Evolutionary conservation across 176 grass and related monocot species (phyloP), one percentile per base, ranked within the genome.

Genomic region (Tillandsia leiboldiana): DNA sequence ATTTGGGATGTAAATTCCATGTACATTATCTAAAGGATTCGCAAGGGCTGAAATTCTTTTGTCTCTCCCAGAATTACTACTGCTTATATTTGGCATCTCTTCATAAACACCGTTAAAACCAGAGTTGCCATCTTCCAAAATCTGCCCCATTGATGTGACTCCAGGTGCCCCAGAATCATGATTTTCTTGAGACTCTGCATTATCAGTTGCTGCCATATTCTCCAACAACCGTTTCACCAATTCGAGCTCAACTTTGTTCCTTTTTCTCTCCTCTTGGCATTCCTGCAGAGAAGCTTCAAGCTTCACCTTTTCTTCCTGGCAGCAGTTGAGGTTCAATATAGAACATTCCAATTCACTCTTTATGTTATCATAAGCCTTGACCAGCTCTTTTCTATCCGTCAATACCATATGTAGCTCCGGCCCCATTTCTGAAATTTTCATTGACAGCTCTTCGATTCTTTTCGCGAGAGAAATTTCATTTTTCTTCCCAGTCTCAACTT

Each of bases 241-340:
- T 69, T 88, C 87, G 80, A 99, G 86, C 58, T 99, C 94, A 63
- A 90, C 80, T 73, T 73, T 88, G 66, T 77, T 80, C 79, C 86
- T 88, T 18, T 75, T 80, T 26, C 78, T 86, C 72, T 93, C 94
- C 74, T 99, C 94, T 71, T 75, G 83, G 77, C 89, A 99, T 53
- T 86, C 94, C 47, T 86, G 80, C 75, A 93, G 82, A 81, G 77
- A 85, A 51, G 23, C 63, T 83, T 99, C 89, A 18, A 93, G 77
- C 75, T 82, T 93, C 14, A 81, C 77, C 33, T 93, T 99, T 83
- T 97, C 86, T 87, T 99, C 89, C 53, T 86, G 92, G 82, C 89
- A 99, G 69, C 80, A 99, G 72, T 93, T 90, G 8, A 99, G 79
- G 75, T 77, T 99, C 67, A 99, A 42, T 51, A 85, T 70, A 81